These are phyloP conservation scores for Rhododendron simsii DNA, from an alignment of 148 eudicot species.

Conservation along the genomic window DNA sequence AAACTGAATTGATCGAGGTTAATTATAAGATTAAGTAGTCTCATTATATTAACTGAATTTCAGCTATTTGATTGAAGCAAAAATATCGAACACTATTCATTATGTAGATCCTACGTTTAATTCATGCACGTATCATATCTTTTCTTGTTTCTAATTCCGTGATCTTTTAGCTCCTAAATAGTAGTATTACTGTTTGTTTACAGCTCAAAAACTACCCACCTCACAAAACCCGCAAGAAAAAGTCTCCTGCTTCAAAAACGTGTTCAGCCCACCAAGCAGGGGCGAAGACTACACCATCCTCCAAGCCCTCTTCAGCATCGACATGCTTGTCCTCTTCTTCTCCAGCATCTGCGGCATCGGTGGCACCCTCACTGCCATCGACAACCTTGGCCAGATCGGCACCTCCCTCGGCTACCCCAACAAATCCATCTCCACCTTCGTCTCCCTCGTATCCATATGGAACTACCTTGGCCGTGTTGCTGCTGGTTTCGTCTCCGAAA, in stretches of 20 bases:
- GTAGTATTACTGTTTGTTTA: too few species aligned
- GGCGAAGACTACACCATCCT: constrained; percentile 47
- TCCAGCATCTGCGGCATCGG: constrained; percentile 40
- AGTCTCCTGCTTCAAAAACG: constrained; percentile 24
- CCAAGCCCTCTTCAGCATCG: constrained; percentile 46
- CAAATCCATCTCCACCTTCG: constrained; percentile 21
- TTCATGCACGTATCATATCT: neutral
- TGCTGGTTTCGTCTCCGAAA: constrained; percentile 27
- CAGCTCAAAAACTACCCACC: neutral
- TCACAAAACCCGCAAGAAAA: neutral
- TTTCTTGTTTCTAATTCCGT: neutral
- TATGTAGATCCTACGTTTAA: neutral
- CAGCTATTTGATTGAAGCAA: neutral
- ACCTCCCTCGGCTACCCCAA: constrained; percentile 26
- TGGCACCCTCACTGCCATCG: constrained; percentile 37
- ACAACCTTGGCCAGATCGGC: constrained; percentile 41
- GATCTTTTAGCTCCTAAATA: neutral
- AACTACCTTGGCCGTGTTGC: constrained; percentile 33
- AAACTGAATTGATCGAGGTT: too few species aligned
- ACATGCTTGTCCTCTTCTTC: constrained; percentile 37
- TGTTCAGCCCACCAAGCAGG: constrained; percentile 33
- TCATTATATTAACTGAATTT: neutral
- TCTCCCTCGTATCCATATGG: constrained; percentile 31
- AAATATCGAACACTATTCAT: too few species aligned
- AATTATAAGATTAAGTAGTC: too few species aligned